Percentiles rank a stretch among this genome's conserved stretches.
Conservation (phyloP, 352 stramenopile genomes). For the Globisporangium emineosum region DNA sequence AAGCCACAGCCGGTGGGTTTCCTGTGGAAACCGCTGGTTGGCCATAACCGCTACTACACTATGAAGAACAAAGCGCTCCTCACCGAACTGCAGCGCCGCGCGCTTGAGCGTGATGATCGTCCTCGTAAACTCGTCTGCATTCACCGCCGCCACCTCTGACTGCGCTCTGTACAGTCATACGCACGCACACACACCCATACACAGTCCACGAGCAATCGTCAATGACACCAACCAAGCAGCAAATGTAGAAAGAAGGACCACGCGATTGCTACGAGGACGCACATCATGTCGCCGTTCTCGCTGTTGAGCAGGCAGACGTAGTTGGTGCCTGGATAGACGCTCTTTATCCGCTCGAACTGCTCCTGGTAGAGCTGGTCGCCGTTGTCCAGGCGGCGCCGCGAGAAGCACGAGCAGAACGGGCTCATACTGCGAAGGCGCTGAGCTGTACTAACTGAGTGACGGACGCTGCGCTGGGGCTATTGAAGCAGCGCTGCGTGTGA, state of each 20-base stretch:
- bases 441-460: not conserved
- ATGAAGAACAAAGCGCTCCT: conserved; percentile 8
- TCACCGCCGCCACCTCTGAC: conserved; percentile 59
- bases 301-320: conserved; percentile 82
- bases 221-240: not conserved
- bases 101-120: conserved; percentile 82
- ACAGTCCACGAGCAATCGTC: not conserved
- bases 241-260: not conserved
- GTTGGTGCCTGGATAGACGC: conserved; percentile 70
- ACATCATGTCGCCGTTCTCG: conserved; percentile 80
- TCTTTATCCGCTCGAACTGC: conserved; percentile 74
- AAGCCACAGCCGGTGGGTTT: not conserved
- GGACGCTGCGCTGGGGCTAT: not conserved
- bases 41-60: not conserved
- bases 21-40: not conserved
- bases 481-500: not conserved
- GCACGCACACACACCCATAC: not conserved
- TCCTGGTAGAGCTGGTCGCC: conserved; percentile 57
- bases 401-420: conserved; percentile 70
- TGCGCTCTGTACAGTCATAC: conserved; percentile 39
- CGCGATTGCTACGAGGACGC: conserved; percentile 17
- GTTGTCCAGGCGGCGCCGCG: conserved; percentile 54
- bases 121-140: conserved; percentile 72
- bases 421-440: conserved; percentile 25
- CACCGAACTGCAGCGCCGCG: conserved; percentile 78